Evolutionary conservation across 306 rosid genomes (phyloP).

Genomic region (Citrullus amarus): DNA sequence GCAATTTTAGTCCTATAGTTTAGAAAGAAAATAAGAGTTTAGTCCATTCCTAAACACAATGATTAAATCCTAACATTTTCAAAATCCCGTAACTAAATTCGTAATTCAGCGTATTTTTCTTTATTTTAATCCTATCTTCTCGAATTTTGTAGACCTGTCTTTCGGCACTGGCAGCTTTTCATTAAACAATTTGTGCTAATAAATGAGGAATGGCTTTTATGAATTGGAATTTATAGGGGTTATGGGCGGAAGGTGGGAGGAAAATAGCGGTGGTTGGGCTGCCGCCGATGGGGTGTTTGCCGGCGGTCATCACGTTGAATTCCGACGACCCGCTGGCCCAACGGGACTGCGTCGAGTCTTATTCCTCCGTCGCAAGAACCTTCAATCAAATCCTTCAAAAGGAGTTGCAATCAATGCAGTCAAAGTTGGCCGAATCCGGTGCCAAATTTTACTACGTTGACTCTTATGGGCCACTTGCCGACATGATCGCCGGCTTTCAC

Average conservation of each 20-base stretch:
- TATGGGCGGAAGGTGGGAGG: constrained; percentile 51
- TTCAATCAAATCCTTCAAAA: constrained; percentile 47
- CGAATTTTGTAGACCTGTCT: neutral
- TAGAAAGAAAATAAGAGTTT: no score
- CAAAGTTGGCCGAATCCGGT: constrained; percentile 2
- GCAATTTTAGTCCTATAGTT: no score
- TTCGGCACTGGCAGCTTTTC: neutral
- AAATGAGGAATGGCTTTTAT: neutral
- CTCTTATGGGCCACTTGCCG: constrained; percentile 31
- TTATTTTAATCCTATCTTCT: no score
- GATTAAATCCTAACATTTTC: no score
- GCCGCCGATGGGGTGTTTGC: constrained; percentile 74
- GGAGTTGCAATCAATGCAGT: constrained; percentile 22
- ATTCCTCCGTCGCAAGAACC: constrained; percentile 32
- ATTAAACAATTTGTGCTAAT: neutral
- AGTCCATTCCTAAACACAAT: no score
- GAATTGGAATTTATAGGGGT: constrained; percentile 15
- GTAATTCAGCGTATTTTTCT: no score
- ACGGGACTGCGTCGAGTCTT: constrained; percentile 35
- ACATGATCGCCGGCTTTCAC: constrained; percentile 24
- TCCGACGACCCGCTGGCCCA: constrained; percentile 10
- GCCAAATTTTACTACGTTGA: constrained; percentile 37
- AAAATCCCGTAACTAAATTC: no score
- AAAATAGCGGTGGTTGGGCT: constrained; percentile 41
- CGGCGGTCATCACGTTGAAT: constrained; percentile 28